Percentiles rank a stretch among this genome's conserved stretches.
Conservation (phyloP, 495 filamentous ascomycete genomes). For the Bombardia bombarda region DNA sequence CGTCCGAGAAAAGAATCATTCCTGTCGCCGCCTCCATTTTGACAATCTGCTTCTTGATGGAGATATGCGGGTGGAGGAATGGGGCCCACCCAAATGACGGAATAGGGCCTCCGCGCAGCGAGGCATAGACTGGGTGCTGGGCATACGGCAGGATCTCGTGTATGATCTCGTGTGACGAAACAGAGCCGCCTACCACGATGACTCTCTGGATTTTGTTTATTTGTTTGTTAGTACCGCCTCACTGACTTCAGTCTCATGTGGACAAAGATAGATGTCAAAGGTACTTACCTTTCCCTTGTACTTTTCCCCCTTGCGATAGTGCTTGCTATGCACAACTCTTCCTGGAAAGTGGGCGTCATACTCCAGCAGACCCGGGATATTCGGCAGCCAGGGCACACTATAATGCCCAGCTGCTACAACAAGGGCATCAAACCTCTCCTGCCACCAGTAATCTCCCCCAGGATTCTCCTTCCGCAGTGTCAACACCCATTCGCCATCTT, state of each 20-base stretch:
- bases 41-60: slow-evolving; percentile 37
- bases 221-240: neutral
- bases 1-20: slow-evolving; percentile 42
- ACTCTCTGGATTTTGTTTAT: slow-evolving; percentile 14
- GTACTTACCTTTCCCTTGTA: slow-evolving; percentile 37
- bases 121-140: slow-evolving; percentile 19
- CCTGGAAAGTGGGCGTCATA: slow-evolving; percentile 24
- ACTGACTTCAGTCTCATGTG: no score
- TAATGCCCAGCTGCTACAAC: slow-evolving; percentile 27
- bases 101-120: slow-evolving; percentile 22
- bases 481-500: slow-evolving; percentile 27
- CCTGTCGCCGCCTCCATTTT: slow-evolving; percentile 26
- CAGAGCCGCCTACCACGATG: slow-evolving; percentile 24
- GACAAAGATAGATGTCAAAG: neutral
- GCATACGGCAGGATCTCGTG: slow-evolving; percentile 25
- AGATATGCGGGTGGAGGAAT: slow-evolving; percentile 43
- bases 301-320: slow-evolving; percentile 19
- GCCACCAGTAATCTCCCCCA: slow-evolving; percentile 34
- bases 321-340: slow-evolving; percentile 26
- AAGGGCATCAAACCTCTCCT: slow-evolving; percentile 26
- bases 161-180: slow-evolving; percentile 26
- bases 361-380: slow-evolving; percentile 21
- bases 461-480: slow-evolving; percentile 27
- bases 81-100: slow-evolving; percentile 30
- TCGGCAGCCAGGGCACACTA: slow-evolving; percentile 27